Percentiles rank a stretch among this genome's conserved stretches.
phyloP scores from a whole-genome alignment of 129 eudicot species.

The Artemisia tridentata region DNA sequence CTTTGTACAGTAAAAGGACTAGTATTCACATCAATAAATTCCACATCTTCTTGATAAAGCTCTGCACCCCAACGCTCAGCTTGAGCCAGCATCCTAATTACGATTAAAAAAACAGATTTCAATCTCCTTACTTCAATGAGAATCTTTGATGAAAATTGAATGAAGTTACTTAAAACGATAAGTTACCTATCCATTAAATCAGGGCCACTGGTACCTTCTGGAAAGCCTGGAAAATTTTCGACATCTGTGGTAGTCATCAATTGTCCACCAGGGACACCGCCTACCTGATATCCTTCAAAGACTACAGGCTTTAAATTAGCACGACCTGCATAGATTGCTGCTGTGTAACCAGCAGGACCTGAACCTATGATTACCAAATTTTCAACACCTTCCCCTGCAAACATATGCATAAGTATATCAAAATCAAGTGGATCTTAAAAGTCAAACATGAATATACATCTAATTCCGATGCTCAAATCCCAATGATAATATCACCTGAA shows the following conservation, averaged over 20 bases:
- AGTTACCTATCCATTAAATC: constrained; percentile 90
- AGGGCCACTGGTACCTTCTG: constrained; percentile 98
- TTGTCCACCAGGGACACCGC: constrained; percentile 99
- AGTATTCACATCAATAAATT: constrained; percentile 70
- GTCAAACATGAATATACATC: constrained; percentile 1
- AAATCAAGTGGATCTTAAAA: neutral
- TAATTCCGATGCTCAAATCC: neutral
- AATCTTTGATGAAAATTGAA: neutral
- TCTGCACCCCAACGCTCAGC: constrained; percentile 99
- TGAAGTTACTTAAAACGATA: constrained; percentile 6
- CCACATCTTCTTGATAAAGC: constrained; percentile 93
- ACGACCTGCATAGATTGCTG: constrained; percentile 96
- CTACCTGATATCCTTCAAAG: constrained; percentile 91
- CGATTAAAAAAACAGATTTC: neutral
- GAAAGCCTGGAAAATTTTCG: constrained; percentile 96
- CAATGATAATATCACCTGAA: neutral
- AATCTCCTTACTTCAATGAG: neutral
- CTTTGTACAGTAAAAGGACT: constrained; percentile 86
- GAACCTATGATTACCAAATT: constrained; percentile 96
- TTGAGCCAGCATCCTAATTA: constrained; percentile 69
- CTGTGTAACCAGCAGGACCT: constrained; percentile 99
- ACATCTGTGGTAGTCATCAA: constrained; percentile 99
- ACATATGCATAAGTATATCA: constrained; percentile 2
- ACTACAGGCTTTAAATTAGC: constrained; percentile 96
- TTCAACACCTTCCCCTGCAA: constrained; percentile 69